Base-by-base conservation (phyloP, 768 basidiomycete genomes). In the Rhodotorula paludigena region DNA sequence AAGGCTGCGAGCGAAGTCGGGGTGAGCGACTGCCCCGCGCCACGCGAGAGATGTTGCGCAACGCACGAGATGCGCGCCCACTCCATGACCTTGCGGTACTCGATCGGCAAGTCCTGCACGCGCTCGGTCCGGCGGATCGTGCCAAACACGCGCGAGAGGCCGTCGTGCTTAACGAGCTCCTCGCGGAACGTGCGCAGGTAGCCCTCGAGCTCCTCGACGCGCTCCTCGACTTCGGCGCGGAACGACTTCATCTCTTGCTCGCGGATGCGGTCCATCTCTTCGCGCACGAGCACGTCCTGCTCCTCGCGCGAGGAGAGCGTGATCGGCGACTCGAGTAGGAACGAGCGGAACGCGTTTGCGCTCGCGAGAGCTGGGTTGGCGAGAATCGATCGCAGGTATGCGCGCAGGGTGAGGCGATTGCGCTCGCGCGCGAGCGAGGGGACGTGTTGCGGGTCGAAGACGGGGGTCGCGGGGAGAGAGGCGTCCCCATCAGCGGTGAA, bases 51-150 rank as follows among this genome's bases (percentile, higher is more conserved):
- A 25, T 42, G 15, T 15, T 33, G 32, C 33, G 7, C 2, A 47
- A 83, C 92, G 76, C 66, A 94, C 92, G 94, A 94, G 76, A 97
- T 96, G 61, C 93, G 82, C 10, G 89, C 96, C 94, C 96, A 99
- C 78, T 98, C 94, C 12, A 94, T 77, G 53, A 97, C 91, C 47
- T 92, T 89, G 71, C 85, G 83, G 75, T 92, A 97, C 68, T 93
- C 90, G 12, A 81, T 77, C 11, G 96, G 94, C 51, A 99, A 79
- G 75, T 86, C 84, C 64, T 84, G 82, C 15, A 93, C 85, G 64
- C 86, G 81, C 14, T 88, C 85, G 8, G 89, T 93, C 47, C 84
- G 79, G 79, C 90, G 89, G 77, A 99, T 89, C 10, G 87, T 88
- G 18, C 85, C 85, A 75, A 99, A 99, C n/a, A 98, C 82, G 63